Evolutionary conservation across 148 eudicot species (phyloP).

Genomic region (Vaccinium macrocarpon): DNA sequence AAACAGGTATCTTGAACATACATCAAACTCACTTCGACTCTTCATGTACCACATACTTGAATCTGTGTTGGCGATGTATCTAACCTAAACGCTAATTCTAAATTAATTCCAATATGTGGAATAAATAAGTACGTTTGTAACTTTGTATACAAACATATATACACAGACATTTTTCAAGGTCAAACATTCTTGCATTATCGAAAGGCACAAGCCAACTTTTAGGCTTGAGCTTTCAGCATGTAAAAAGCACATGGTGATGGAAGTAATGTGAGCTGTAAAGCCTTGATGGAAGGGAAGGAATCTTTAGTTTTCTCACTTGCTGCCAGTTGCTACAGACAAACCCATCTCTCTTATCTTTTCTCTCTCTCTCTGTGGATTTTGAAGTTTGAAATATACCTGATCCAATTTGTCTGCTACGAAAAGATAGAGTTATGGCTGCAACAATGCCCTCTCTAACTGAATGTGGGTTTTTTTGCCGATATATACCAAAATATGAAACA

Average conservation of each 20-base stretch:
- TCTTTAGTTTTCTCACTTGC: background rate
- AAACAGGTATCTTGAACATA: too few relatives aligned
- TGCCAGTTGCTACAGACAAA: background rate
- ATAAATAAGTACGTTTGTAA: background rate
- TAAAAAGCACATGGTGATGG: background rate
- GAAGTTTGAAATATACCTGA: slow-evolving; percentile 4
- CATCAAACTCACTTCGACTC: too few relatives aligned
- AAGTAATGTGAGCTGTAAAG: slow-evolving; percentile 1
- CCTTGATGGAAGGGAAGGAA: slow-evolving; percentile 1
- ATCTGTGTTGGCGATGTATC: too few relatives aligned
- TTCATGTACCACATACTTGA: too few relatives aligned
- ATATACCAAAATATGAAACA: too few relatives aligned
- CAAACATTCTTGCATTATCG: background rate
- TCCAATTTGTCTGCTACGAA: background rate
- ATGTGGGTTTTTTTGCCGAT: too few relatives aligned
- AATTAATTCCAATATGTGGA: too few relatives aligned
- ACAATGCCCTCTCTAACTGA: background rate
- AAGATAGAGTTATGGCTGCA: background rate
- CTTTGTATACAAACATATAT: background rate
- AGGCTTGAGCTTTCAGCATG: background rate
- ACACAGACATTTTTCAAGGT: background rate
- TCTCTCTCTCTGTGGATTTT: background rate
- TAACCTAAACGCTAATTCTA: too few relatives aligned
- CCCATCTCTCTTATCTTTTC: background rate
- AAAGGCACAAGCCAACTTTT: background rate